A percentile compares a stretch with the other conserved stretches of the same genome.
These are phyloP conservation scores for Exophiala xenobiotica DNA, from an alignment of 2,329 filamentous ascomycete genomes.

Conservation along the genomic window DNA sequence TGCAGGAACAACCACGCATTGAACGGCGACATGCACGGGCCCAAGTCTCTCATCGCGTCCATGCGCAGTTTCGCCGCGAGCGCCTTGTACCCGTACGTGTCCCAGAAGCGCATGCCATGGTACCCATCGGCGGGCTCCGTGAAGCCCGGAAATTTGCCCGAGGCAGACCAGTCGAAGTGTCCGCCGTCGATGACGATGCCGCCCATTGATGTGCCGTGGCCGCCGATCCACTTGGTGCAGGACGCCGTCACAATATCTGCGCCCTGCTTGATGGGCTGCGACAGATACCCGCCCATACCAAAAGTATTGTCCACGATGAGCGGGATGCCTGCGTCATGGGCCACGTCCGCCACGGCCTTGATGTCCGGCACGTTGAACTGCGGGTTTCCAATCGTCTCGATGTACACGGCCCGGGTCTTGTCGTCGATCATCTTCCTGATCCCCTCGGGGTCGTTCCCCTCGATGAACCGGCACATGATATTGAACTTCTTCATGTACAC, in stretches of 20 bases:
- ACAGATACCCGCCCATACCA: conserved; percentile 80
- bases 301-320: conserved; percentile 81
- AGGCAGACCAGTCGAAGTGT: conserved; percentile 82
- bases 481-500: conserved; percentile 76
- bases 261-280: conserved; percentile 78
- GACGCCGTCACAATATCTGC: conserved; percentile 88
- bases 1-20: conserved; percentile 87
- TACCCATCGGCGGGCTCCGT: conserved; percentile 83
- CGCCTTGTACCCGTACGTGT: conserved; percentile 78
- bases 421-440: conserved; percentile 78
- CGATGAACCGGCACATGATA: conserved; percentile 77
- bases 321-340: conserved; percentile 63
- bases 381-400: conserved; percentile 86
- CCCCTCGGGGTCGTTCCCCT: conserved; percentile 65
- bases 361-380: conserved; percentile 85
- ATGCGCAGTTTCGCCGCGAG: conserved; percentile 85
- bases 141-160: conserved; percentile 86
- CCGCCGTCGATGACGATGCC: conserved; percentile 79
- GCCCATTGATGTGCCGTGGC: conserved; percentile 78
- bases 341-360: conserved; percentile 71
- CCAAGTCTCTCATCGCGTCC: conserved; percentile 84
- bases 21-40: conserved; percentile 81
- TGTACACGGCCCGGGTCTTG: conserved; percentile 81
- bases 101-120: conserved; percentile 91
- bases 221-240: conserved; percentile 93